Percentiles rank a stretch among this genome's conserved stretches.
Evolutionary conservation across 805 yeast genomes (phyloP).

Genomic region (Candida vaughaniae): DNA sequence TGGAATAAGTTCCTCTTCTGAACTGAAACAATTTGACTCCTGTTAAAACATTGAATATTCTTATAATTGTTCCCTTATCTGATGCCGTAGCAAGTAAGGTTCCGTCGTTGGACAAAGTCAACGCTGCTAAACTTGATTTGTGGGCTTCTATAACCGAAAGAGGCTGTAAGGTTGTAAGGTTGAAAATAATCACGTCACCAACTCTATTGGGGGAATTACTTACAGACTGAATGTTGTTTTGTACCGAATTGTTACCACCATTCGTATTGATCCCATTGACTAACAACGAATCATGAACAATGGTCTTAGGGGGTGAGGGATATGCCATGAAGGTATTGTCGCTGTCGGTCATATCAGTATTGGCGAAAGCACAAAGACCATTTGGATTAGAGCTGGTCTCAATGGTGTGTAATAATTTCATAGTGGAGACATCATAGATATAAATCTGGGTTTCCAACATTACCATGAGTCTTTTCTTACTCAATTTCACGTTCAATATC

Average conservation of each 20-base stretch:
- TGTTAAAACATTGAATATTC: conserved; percentile 71
- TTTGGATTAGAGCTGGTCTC: conserved; percentile 43
- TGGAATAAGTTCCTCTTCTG: conserved; percentile 83
- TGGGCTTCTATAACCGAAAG: conserved; percentile 85
- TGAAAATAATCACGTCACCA: conserved; percentile 79
- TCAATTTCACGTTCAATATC: conserved; percentile 38
- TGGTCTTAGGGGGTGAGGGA: conserved; percentile 70
- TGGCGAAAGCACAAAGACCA: conserved; percentile 63
- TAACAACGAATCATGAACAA: conserved; percentile 41
- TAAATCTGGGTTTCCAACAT: conserved; percentile 44
- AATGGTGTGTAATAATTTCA: conserved; percentile 43
- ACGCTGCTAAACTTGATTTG: conserved; percentile 66
- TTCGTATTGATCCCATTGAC: conserved; percentile 41
- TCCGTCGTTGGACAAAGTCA: conserved; percentile 74
- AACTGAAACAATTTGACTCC: conserved; percentile 69
- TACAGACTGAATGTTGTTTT: conserved; percentile 39
- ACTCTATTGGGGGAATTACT: conserved; percentile 45
- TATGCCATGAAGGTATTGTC: conserved; percentile 62
- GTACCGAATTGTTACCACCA: conserved; percentile 39
- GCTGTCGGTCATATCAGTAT: conserved; percentile 16
- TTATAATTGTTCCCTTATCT: conserved; percentile 81
- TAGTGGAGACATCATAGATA: conserved; percentile 40
- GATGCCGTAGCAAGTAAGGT: conserved; percentile 84
- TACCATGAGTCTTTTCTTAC: conserved; percentile 32
- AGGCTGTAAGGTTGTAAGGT: conserved; percentile 71